Evolutionary conservation across 345 rosid genomes (phyloP), one percentile per base, ranked within the genome.

Genomic region (Murraya koenigii): DNA sequence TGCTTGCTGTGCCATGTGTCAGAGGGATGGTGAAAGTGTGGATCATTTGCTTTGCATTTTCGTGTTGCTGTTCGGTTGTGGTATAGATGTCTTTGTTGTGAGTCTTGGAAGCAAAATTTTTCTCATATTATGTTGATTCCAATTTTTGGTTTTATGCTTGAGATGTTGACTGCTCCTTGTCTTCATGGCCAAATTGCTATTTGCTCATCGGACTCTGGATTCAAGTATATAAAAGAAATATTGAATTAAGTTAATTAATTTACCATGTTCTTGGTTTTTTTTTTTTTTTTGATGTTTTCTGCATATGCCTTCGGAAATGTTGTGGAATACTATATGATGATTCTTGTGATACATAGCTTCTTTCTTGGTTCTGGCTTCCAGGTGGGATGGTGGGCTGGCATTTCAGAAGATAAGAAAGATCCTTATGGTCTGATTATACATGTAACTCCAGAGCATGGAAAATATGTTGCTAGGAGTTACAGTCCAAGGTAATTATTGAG

Each of bases 361-460:
- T 41, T 60, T 70, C 33, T 26, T 77, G 77, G 28, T 74, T 9
- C 36, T 80, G 71, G 78, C 32, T 81, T 81, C 35, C 62, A 95
- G 99, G 90, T 95, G 80, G 99, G 99, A 69, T 95, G 99, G 99
- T 95, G 99, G 98, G 87, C 98, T 54, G 99, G 99, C 54, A 82
- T 88, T 64, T 90, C 99, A 1, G 88, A 90, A 72, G 93, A 92
- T 88, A 86, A 71, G 75, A 84, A 87, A 44, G 93, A 92, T 85
- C 97, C 99, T 70, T 87, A 86, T 69, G 99, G 99, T 82, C 82
- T 95, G 75, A 90, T 95, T 81, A 86, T 95, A 77, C 89, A 84
- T 61, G 90, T 95, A 73, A 95, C 97, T 79, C 92, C 99, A 19
- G 99, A 95, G 86, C 96, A 95, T 86, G 99, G 97, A 80, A 90